Base-by-base conservation (phyloP, 208 protist genomes). In the Leishmania guyanensis region DNA sequence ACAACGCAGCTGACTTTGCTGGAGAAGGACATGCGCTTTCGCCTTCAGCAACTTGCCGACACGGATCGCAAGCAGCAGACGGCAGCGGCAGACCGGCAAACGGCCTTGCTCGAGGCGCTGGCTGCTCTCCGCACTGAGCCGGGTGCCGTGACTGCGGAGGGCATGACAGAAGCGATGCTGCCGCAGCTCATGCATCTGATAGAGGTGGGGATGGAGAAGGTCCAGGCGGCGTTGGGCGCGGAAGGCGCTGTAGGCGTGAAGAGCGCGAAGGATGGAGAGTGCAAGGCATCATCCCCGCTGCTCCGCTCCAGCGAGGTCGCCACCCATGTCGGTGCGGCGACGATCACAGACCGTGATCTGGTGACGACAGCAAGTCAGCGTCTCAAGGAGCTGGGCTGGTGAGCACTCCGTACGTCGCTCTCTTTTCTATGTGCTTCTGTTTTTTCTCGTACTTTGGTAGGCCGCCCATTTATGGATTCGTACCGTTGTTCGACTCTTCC, bases 111-210 rank as follows among this genome's bases (percentile, higher is more conserved):
- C 36, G 82, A 85, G 58, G 77, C 77, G 6, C 26, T 85, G 36
- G 71, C 77, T 2, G 75, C 51, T 1, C 64, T 87, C 26, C 60
- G 80, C 36, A 22, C 36, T 26, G 73, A 78, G 48, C 72, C 83
- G 26, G 84, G 77, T 14, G 43, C 46, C 26, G 58, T 68, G 14
- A 36, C 48, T 22, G 62, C 71, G 54, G 82, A 86, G 36, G 81
- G 81, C 46, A 87, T 90, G 77, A 81, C 79, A 60, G 84, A 86
- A 77, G 77, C 75, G 48, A 78, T 84, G 82, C 58, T 82, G 43
- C 48, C 46, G 46, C 81, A 90, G 65, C 88, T 95, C 14, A 82
- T 90, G 66, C 53, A 88, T 26, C 84, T 94, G 43, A 94, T 96
- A 74, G 76, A 94, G 62, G 87, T 84, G 39, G 90, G 93, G 5